These are phyloP conservation scores for Daedaleopsis sinensis DNA, from an alignment of 768 basidiomycete species.

Conservation along the genomic window DNA sequence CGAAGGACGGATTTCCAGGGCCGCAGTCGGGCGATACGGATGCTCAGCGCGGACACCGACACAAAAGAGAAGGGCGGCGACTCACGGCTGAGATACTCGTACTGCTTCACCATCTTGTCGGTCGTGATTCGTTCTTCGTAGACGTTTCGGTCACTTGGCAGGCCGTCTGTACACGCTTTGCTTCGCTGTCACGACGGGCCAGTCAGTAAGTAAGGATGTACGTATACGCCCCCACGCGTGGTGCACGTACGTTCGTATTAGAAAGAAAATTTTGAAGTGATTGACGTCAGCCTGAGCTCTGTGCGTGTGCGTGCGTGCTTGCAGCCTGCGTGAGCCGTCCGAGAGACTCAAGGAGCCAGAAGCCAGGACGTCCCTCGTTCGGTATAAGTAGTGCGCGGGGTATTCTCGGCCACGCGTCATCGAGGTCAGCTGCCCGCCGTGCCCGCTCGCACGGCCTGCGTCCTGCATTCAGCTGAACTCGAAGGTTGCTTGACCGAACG, in stretches of 20 bases:
- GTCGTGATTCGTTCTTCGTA: neutral
- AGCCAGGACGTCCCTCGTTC: neutral
- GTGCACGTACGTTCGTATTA: too few species aligned
- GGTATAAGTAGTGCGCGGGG: conserved; percentile 16
- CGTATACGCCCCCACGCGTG: neutral
- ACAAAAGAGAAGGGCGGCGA: conserved; percentile 2
- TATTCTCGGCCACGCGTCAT: conserved; percentile 2
- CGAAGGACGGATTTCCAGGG: neutral
- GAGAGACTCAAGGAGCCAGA: neutral
- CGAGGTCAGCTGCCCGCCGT: conserved; percentile 9
- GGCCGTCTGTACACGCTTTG: neutral
- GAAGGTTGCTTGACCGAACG: too few species aligned
- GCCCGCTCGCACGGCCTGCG: neutral
- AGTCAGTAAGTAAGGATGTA: neutral
- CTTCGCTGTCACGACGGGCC: neutral
- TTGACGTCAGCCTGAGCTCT: too few species aligned
- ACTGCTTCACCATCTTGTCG: conserved; percentile 29
- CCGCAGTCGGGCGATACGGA: neutral
- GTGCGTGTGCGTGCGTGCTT: too few species aligned
- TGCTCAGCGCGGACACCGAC: neutral
- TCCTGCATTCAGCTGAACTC: too few species aligned
- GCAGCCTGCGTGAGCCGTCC: neutral
- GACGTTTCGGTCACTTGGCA: neutral
- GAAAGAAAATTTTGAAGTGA: too few species aligned
- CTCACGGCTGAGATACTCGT: conserved; percentile 44